Percentiles rank a stretch among this genome's conserved stretches.
Conservation (phyloP, 208 protist genomes). For the Porcisia deanei region DNA sequence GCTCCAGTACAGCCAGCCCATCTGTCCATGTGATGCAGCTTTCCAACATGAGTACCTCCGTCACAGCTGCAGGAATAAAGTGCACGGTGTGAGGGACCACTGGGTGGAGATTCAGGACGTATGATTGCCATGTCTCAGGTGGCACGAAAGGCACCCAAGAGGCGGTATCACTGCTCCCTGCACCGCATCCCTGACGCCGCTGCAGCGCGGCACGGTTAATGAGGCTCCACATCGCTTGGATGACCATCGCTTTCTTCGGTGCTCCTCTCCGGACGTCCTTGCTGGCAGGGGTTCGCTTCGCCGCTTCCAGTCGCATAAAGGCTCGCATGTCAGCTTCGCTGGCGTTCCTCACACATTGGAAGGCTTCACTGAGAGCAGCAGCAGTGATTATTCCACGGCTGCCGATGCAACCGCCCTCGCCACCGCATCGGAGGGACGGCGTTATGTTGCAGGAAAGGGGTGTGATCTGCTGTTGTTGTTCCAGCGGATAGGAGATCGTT, state of each 20-base stretch:
- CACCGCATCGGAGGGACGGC: not conserved
- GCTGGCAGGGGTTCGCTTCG: conserved; percentile 7
- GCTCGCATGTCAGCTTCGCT: conserved; percentile 14
- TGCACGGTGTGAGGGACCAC: conserved; percentile 53
- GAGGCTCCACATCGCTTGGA: conserved; percentile 1
- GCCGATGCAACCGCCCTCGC: not conserved
- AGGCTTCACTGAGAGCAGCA: conserved; percentile 6
- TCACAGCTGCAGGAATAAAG: conserved; percentile 47
- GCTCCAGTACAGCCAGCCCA: conserved; percentile 35
- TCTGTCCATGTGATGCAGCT: conserved; percentile 35
- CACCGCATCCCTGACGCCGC: conserved; percentile 14
- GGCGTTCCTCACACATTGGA: conserved; percentile 15
- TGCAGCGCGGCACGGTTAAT: not conserved
- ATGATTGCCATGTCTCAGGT: not conserved
- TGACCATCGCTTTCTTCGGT: not conserved
- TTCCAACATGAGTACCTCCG: conserved; percentile 40
- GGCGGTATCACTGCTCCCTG: not conserved
- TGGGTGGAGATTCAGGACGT: conserved; percentile 13
- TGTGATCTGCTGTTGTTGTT: not conserved
- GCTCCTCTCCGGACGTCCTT: not conserved
- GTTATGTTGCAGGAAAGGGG: not conserved
- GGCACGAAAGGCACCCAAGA: conserved; percentile 2
- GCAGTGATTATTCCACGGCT: conserved; percentile 6
- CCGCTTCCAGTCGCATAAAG: conserved; percentile 26
- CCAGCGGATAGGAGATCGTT: conserved; percentile 4